Conservation (phyloP, 331 rosid genomes). For the Acacia pycnantha region DNA sequence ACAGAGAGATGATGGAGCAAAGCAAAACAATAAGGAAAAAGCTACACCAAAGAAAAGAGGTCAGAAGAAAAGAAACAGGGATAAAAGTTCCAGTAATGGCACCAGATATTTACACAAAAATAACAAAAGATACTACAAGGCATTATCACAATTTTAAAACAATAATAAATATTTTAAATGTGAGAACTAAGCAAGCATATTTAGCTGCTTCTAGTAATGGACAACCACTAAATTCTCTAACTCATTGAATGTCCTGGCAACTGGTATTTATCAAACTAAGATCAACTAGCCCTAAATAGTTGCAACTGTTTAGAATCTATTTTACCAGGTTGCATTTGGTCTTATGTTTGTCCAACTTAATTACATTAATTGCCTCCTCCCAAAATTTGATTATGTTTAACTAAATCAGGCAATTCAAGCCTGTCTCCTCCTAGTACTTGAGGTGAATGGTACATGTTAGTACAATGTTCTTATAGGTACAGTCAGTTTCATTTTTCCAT, state of each 20-base stretch:
- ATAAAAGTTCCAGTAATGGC: neutral
- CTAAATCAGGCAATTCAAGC: neutral
- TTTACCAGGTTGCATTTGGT: neutral
- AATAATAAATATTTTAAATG: neutral
- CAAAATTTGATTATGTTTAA: neutral
- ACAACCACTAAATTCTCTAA: neutral
- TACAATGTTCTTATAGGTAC: neutral
- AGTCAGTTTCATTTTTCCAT: slow-evolving; percentile 19
- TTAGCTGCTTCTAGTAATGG: neutral
- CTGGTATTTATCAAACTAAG: neutral
- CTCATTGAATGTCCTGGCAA: neutral
- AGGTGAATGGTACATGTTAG: neutral
- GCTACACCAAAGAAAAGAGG: neutral
- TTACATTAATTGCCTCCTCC: neutral
- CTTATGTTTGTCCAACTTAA: neutral
- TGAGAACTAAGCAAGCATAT: slow-evolving; percentile 13
- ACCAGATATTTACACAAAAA: slow-evolving; percentile 2
- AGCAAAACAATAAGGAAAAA: neutral
- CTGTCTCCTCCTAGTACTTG: neutral
- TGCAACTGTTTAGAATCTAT: neutral
- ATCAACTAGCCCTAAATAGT: neutral
- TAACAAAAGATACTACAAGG: neutral
- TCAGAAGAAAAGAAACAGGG: slow-evolving; percentile 7
- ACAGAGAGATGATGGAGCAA: neutral
- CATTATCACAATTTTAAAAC: neutral